Evolutionary conservation across 305 asterid genomes (phyloP).

Genomic region (Galium porrigens): DNA sequence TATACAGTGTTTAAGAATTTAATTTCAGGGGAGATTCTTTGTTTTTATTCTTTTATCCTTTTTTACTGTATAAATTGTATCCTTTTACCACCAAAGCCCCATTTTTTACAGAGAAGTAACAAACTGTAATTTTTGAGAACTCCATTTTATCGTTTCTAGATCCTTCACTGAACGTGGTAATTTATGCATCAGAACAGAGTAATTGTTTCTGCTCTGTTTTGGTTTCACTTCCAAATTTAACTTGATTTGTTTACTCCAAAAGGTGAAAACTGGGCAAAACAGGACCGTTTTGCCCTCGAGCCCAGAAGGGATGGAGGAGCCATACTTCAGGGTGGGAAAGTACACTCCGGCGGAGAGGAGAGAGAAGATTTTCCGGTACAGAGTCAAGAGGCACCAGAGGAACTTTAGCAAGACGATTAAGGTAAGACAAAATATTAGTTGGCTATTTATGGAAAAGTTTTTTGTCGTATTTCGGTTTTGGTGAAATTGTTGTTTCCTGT

Average conservation of each 20-base stretch:
- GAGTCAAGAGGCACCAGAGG: slow-evolving; percentile 67
- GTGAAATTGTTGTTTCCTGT: not conserved
- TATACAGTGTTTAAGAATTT: too few species aligned
- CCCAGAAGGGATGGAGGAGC: slow-evolving; percentile 56
- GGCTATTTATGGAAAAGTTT: not conserved
- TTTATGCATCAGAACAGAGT: not conserved
- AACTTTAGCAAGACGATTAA: slow-evolving; percentile 76
- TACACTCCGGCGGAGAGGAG: slow-evolving; percentile 68
- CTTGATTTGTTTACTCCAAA: slow-evolving; percentile 22
- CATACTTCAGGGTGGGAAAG: slow-evolving; percentile 46
- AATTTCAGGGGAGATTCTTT: too few species aligned
- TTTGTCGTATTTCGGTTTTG: not conserved
- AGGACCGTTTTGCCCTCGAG: slow-evolving; percentile 37
- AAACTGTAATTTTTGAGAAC: too few species aligned
- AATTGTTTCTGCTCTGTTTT: not conserved
- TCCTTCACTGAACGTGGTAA: not conserved
- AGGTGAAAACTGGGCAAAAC: slow-evolving; percentile 27
- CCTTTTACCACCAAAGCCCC: not conserved
- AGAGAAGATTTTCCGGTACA: slow-evolving; percentile 61
- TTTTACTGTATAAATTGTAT: too few species aligned
- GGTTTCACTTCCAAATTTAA: not conserved
- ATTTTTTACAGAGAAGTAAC: not conserved
- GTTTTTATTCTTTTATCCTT: too few species aligned
- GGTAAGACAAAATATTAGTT: slow-evolving; percentile 26
- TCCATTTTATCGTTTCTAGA: not conserved